Conservation (phyloP, 768 basidiomycete species). For the Calocera viscosa region DNA sequence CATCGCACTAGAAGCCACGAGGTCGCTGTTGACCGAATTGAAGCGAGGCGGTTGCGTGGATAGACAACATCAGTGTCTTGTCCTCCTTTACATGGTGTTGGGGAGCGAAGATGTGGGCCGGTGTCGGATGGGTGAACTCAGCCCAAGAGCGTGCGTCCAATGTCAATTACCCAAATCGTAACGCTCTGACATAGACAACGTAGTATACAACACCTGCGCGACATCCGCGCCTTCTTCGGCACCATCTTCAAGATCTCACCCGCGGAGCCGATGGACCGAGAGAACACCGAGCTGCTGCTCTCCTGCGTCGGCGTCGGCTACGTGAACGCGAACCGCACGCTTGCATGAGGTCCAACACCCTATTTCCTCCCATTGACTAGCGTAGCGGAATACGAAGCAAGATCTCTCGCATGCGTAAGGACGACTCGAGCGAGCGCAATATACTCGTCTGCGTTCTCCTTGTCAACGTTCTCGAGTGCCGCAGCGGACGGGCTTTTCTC, state of each 20-base stretch:
- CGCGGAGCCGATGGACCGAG: slow-evolving; percentile 39
- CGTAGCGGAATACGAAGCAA: not conserved
- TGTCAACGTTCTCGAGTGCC: slow-evolving; percentile 47
- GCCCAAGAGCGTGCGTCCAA: slow-evolving; percentile 58
- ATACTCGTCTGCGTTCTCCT: slow-evolving; percentile 46
- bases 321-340: slow-evolving; percentile 69
- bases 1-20: slow-evolving; percentile 69
- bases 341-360: slow-evolving; percentile 37
- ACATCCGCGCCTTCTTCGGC: slow-evolving; percentile 70
- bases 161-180: not conserved
- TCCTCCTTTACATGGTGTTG: slow-evolving; percentile 83
- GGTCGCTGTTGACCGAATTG: slow-evolving; percentile 67
- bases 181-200: not conserved
- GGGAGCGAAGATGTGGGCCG: slow-evolving; percentile 94
- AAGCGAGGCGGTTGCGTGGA: slow-evolving; percentile 81
- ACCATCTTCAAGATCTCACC: slow-evolving; percentile 83
- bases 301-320: slow-evolving; percentile 91
- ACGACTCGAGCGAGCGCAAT: slow-evolving; percentile 56
- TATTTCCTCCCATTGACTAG: not conserved
- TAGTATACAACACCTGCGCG: slow-evolving; percentile 79
- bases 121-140: slow-evolving; percentile 74
- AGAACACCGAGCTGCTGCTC: slow-evolving; percentile 52
- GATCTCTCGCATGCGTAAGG: slow-evolving; percentile 34
- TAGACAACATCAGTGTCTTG: slow-evolving; percentile 71
- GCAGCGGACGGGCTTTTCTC: slow-evolving; percentile 31